These are phyloP conservation scores for Plasmodium gonderi DNA, from an alignment of 169 alveolate species.

Conservation along the genomic window DNA sequence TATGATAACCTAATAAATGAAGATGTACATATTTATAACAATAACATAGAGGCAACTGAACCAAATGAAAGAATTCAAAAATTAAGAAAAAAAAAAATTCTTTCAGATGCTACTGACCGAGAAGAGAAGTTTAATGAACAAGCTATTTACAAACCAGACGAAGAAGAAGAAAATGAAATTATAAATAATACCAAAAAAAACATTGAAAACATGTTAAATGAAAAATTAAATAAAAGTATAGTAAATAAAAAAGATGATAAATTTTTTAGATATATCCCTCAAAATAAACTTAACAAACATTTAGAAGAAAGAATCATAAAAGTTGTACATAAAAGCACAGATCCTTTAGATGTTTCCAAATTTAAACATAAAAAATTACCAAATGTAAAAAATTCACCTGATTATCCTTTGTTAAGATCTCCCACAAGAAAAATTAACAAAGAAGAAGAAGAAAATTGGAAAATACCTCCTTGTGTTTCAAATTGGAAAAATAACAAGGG, in stretches of 20 bases:
- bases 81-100: slow-evolving; percentile 78
- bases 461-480: slow-evolving; percentile 98
- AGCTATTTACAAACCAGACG: slow-evolving; percentile 80
- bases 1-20: slow-evolving; percentile 82
- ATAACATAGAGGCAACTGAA: slow-evolving; percentile 29
- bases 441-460: slow-evolving; percentile 97
- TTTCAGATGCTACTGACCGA: slow-evolving; percentile 79
- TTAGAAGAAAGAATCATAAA: slow-evolving; percentile 89
- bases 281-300: slow-evolving; percentile 83
- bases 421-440: slow-evolving; percentile 96
- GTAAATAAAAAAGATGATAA: slow-evolving; percentile 82
- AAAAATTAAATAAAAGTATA: slow-evolving; percentile 76
- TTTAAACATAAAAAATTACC: slow-evolving; percentile 95
- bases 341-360: slow-evolving; percentile 96
- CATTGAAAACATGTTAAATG: slow-evolving; percentile 85
- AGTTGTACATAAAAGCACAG: slow-evolving; percentile 91
- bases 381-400: slow-evolving; percentile 89
- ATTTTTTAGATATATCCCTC: slow-evolving; percentile 87
- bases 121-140: slow-evolving; percentile 80
- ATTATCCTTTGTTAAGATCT: slow-evolving; percentile 90
- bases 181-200: slow-evolving; percentile 85
- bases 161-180: slow-evolving; percentile 80
- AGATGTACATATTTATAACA: slow-evolving; percentile 34
- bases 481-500: slow-evolving; percentile 99
- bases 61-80: slow-evolving; percentile 64